A percentile compares a stretch with the other conserved stretches of the same genome.
These are phyloP conservation scores for Cercospora sp. DNA, from an alignment of 2,329 filamentous ascomycete genomes.

Conservation along the genomic window DNA sequence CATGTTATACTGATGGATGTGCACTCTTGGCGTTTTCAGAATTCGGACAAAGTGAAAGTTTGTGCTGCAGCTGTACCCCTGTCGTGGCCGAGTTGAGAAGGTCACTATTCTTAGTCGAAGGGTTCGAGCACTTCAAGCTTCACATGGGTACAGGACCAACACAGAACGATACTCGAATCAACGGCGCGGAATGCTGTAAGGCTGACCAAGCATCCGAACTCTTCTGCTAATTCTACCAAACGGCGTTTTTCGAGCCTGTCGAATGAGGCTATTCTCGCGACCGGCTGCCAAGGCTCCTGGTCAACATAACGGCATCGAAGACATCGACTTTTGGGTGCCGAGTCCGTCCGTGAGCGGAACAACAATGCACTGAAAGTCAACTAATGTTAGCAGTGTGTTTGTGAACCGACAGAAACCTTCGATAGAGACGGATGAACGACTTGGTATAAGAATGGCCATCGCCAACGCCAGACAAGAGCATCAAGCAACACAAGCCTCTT, in stretches of 20 bases:
- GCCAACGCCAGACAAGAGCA: not conserved
- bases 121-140: not conserved
- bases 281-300: not conserved
- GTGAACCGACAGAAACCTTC: not conserved
- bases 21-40: not conserved
- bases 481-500: conserved; percentile 8
- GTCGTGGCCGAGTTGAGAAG: not conserved
- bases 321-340: not conserved
- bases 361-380: not conserved
- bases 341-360: not conserved
- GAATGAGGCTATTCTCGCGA: conserved; percentile 2
- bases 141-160: not conserved
- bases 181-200: not conserved
- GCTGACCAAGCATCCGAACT: conserved; percentile 4
- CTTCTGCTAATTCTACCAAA: not conserved
- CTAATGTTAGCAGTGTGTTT: conserved; percentile 1
- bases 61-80: not conserved
- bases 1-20: not conserved
- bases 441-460: not conserved
- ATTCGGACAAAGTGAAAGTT: not conserved
- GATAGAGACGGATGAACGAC: not conserved
- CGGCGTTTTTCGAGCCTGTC: not conserved
- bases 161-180: not conserved
- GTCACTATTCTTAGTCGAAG: not conserved
- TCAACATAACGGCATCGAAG: not conserved